Evolutionary conservation across 192 early-diverging fungal genomes (phyloP).

Genomic region (Bifiguratus adelaidae): DNA sequence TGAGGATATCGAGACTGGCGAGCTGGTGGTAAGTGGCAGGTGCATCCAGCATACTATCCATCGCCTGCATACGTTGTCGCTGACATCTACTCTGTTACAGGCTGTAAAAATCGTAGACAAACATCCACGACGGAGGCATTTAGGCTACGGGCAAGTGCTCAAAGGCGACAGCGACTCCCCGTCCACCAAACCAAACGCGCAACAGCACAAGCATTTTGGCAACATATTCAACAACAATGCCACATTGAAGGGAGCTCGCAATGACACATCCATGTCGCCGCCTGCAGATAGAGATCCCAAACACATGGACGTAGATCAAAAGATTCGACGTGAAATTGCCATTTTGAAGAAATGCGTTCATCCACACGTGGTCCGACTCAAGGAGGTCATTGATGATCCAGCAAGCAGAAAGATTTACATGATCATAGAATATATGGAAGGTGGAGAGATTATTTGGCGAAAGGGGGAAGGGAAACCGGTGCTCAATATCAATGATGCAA

Average conservation of each 20-base stretch:
- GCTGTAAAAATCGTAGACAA: constrained; percentile 65
- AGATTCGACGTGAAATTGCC: constrained; percentile 90
- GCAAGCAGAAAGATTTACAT: constrained; percentile 85
- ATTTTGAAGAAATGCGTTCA: constrained; percentile 94
- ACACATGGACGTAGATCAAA: constrained; percentile 50
- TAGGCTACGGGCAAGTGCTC: constrained; percentile 4
- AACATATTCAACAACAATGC: no score
- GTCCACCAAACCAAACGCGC: no score
- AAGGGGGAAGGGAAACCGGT: constrained; percentile 50
- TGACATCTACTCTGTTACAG: constrained; percentile 15
- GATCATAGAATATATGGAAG: constrained; percentile 85
- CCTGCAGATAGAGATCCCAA: constrained; percentile 27
- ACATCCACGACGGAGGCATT: constrained; percentile 33
- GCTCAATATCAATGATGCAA: constrained; percentile 47
- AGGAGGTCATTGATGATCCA: constrained; percentile 95
- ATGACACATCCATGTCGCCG: constrained; percentile 6
- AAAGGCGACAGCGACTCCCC: constrained; percentile 22
- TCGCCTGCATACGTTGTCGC: not conserved
- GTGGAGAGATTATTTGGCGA: constrained; percentile 90
- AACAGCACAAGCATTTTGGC: no score
- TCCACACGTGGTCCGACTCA: constrained; percentile 80
- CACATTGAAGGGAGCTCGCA: no score
- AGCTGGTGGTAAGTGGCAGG: constrained; percentile 51
- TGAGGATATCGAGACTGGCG: constrained; percentile 68
- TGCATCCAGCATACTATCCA: not conserved